Evolutionary conservation across 139 green algal species (phyloP).

Genomic region (Gonium pectorale): DNA sequence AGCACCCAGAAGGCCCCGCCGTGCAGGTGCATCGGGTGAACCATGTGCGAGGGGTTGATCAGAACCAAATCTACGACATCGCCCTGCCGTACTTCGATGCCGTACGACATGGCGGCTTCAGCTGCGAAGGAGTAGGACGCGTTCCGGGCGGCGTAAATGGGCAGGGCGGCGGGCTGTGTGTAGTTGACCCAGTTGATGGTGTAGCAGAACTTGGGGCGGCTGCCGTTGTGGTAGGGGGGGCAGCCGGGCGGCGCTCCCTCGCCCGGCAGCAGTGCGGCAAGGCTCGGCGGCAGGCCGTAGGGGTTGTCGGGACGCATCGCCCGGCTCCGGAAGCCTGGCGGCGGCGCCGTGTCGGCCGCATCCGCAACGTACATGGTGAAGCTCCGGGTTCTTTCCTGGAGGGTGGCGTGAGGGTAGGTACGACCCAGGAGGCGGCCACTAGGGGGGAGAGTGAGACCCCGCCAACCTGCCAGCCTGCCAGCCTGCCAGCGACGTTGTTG

Average conservation of each 20-base stretch:
- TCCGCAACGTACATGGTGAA: constrained; percentile 12
- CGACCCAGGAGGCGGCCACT: no score
- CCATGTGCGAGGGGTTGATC: constrained; percentile 38
- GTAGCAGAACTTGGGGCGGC: neutral
- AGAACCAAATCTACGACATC: constrained; percentile 45
- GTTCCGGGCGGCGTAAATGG: neutral
- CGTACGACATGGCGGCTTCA: neutral
- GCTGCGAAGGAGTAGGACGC: neutral
- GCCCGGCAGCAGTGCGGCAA: neutral
- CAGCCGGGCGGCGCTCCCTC: neutral
- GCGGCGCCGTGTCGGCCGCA: neutral
- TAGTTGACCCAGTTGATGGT: neutral
- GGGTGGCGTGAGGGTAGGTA: no score
- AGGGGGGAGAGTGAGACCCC: no score
- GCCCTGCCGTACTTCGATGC: neutral
- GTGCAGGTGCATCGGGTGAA: constrained; percentile 47
- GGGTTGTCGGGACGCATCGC: neutral
- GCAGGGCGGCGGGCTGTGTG: neutral
- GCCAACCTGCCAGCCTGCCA: no score
- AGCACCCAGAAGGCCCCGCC: constrained; percentile 26
- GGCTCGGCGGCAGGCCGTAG: neutral
- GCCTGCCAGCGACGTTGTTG: no score
- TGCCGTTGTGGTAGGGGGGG: neutral
- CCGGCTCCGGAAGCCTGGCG: neutral
- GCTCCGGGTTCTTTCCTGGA: neutral